Percentiles rank a stretch among this genome's conserved stretches.
phyloP scores from a whole-genome alignment of 805 yeast genomes.

The Suhomyces vadensis region DNA sequence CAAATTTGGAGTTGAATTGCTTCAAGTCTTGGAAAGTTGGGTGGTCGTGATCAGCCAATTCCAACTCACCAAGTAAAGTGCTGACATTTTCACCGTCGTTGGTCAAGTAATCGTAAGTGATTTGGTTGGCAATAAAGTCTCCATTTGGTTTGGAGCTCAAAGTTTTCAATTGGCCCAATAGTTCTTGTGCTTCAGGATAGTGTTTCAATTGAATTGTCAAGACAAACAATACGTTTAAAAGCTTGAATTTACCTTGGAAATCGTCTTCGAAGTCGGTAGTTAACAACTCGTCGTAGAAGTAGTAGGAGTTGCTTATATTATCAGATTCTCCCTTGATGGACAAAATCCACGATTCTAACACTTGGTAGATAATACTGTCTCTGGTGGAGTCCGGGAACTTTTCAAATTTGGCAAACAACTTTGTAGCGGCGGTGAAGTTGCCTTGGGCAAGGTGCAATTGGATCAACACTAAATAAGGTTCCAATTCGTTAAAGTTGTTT shows the following conservation, averaged over 20 bases:
- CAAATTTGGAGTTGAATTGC: constrained; percentile 66
- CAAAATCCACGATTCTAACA: constrained; percentile 71
- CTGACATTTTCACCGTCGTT: constrained; percentile 44
- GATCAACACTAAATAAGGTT: constrained; percentile 41
- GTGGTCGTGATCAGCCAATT: constrained; percentile 53
- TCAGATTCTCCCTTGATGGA: constrained; percentile 43
- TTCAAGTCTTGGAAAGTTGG: constrained; percentile 56
- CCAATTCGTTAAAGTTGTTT: constrained; percentile 35
- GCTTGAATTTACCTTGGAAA: constrained; percentile 32
- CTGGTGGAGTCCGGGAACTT: constrained; percentile 35
- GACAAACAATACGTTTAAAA: constrained; percentile 61
- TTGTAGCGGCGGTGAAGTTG: constrained; percentile 33
- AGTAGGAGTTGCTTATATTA: constrained; percentile 44
- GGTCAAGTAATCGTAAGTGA: constrained; percentile 57
- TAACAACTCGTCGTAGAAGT: constrained; percentile 79
- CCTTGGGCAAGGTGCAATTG: constrained; percentile 44
- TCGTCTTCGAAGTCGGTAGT: constrained; percentile 47
- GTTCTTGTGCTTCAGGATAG: constrained; percentile 77
- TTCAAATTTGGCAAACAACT: constrained; percentile 32
- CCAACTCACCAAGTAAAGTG: constrained; percentile 48
- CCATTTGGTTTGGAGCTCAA: constrained; percentile 38
- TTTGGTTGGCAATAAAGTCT: constrained; percentile 63
- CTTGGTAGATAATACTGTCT: constrained; percentile 75
- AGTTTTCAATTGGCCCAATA: constrained; percentile 44
- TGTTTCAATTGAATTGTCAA: constrained; percentile 78